Conservation (phyloP, 192 early-diverging fungal species). For the Backusella liffmaniae region DNA sequence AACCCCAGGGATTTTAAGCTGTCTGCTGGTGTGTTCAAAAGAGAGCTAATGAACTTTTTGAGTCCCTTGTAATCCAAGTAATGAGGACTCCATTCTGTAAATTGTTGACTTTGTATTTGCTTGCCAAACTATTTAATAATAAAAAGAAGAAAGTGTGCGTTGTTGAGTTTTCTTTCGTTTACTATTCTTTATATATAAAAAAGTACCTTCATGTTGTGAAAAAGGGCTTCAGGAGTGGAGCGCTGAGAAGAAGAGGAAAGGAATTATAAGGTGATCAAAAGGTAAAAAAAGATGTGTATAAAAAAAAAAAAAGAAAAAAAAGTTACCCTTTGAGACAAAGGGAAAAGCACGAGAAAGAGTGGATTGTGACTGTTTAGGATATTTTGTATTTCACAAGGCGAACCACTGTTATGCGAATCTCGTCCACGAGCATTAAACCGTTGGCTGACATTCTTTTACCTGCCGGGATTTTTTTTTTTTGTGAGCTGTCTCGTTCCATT, state of each 20-base stretch:
- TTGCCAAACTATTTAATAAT: conserved; percentile 85
- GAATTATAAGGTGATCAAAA: neutral
- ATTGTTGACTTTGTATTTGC: conserved; percentile 89
- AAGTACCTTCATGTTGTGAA: neutral
- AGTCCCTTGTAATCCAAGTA: conserved; percentile 98
- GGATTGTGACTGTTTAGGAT: neutral
- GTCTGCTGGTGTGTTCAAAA: conserved; percentile 41
- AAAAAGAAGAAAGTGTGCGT: neutral
- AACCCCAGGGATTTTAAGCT: conserved; percentile 29
- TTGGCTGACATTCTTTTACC: neutral
- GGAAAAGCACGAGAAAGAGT: conserved; percentile 1
- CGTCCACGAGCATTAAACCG: neutral
- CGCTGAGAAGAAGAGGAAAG: neutral
- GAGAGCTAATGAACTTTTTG: conserved; percentile 93
- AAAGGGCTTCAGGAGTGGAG: neutral
- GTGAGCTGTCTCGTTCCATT: neutral
- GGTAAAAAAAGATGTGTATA: neutral
- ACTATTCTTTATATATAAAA: neutral
- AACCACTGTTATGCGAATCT: neutral
- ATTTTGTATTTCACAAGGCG: conserved; percentile 2
- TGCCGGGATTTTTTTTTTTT: neutral
- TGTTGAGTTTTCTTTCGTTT: no score
- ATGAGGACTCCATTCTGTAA: conserved; percentile 90
- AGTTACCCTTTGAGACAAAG: neutral
- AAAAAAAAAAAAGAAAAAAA: neutral